phyloP scores from a whole-genome alignment of 169 alveolate species.

The Plasmodium gaboni region DNA sequence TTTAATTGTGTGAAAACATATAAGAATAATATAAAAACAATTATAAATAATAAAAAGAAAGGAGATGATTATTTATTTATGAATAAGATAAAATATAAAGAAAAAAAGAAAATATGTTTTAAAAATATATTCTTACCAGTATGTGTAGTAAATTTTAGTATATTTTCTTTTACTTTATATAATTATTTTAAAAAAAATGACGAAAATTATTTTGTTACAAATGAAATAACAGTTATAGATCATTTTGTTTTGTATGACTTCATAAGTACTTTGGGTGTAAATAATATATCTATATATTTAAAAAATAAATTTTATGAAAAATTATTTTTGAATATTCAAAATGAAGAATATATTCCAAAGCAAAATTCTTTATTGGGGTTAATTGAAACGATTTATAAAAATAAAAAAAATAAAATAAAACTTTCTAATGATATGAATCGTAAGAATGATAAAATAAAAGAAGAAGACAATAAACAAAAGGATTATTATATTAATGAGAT shows the following conservation, averaged over 20 bases:
- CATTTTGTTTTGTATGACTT: slow-evolving; percentile 31
- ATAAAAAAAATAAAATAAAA: slow-evolving; percentile 4
- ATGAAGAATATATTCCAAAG: slow-evolving; percentile 40
- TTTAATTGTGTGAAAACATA: neutral
- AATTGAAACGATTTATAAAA: slow-evolving; percentile 43
- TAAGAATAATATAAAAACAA: slow-evolving; percentile 24
- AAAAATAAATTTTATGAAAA: slow-evolving; percentile 43
- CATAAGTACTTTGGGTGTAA: slow-evolving; percentile 31
- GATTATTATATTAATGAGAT: too few species aligned
- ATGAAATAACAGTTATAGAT: slow-evolving; percentile 43
- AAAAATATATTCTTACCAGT: slow-evolving; percentile 44
- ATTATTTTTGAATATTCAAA: slow-evolving; percentile 13
- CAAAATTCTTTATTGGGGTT: slow-evolving; percentile 51
- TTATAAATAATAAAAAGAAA: slow-evolving; percentile 5
- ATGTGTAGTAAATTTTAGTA: slow-evolving; percentile 29
- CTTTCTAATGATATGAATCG: neutral
- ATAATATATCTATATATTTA: slow-evolving; percentile 54
- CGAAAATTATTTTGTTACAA: slow-evolving; percentile 10
- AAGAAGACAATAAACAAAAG: neutral
- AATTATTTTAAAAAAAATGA: slow-evolving; percentile 33
- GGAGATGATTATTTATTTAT: slow-evolving; percentile 31
- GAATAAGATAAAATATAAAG: slow-evolving; percentile 10
- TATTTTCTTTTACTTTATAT: slow-evolving; percentile 32
- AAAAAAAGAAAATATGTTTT: slow-evolving; percentile 44
- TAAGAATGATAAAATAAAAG: neutral